Conservation (phyloP, 371 early-diverging fungal species). For the Mortierella sp. region DNA sequence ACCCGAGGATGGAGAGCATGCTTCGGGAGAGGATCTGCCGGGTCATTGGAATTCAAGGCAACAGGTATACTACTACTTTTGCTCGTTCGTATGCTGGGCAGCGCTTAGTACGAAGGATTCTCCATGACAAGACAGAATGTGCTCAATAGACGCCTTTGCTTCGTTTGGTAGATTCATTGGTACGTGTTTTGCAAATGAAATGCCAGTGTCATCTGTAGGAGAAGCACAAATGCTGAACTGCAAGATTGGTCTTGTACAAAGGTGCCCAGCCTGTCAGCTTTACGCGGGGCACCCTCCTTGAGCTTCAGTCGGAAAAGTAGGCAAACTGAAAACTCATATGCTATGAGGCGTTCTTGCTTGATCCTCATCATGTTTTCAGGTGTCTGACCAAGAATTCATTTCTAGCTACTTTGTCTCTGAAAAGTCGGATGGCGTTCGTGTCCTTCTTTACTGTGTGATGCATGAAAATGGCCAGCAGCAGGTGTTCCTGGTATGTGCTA, state of each 20-base stretch:
- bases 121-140: too few species aligned
- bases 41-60: conserved; percentile 39
- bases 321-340: conserved; percentile 4
- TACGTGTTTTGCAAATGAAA: neutral
- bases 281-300: conserved; percentile 71
- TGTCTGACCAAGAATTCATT: neutral
- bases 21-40: conserved; percentile 54
- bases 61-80: conserved; percentile 33
- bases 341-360: neutral
- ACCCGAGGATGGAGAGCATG: conserved; percentile 22
- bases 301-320: conserved; percentile 82
- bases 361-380: neutral
- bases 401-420: conserved; percentile 95
- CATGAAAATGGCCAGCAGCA: conserved; percentile 61
- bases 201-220: neutral
- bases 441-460: conserved; percentile 75
- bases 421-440: conserved; percentile 97
- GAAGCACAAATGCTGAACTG: neutral
- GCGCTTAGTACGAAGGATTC: too few species aligned
- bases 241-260: too few species aligned
- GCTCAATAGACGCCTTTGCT: too few species aligned
- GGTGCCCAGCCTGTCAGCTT: conserved; percentile 98
- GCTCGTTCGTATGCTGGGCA: neutral
- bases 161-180: too few species aligned
- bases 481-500: conserved; percentile 71